Evolutionary conservation across 2,329 filamentous ascomycete genomes (phyloP).

Genomic region (Aspergillus clavatus): DNA sequence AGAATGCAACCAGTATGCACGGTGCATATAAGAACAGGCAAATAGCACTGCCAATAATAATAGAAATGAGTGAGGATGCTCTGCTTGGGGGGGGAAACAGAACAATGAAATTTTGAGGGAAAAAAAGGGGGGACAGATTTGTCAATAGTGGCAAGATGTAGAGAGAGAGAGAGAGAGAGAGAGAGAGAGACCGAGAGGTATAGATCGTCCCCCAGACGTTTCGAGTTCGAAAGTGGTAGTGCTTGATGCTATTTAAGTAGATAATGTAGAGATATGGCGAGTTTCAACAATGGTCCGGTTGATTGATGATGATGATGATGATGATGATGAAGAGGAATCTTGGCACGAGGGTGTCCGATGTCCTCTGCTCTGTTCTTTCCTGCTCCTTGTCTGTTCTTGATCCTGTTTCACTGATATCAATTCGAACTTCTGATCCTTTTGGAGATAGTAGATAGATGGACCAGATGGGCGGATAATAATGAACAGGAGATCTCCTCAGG

Average conservation of each 20-base stretch:
- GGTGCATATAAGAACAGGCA: background rate
- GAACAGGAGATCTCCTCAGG: conserved; percentile 10
- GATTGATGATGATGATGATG: background rate
- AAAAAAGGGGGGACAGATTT: no score
- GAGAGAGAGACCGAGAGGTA: background rate
- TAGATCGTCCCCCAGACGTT: background rate
- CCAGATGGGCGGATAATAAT: conserved; percentile 1
- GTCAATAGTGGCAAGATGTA: no score
- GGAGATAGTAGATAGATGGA: background rate
- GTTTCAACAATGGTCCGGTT: no score
- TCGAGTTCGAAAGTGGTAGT: background rate
- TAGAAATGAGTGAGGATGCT: no score
- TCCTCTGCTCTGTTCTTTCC: background rate
- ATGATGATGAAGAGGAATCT: background rate
- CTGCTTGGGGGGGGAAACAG: no score
- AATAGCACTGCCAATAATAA: no score
- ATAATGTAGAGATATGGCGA: no score
- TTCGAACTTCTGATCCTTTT: background rate
- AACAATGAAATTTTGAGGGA: no score
- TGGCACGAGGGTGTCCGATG: no score
- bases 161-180: background rate
- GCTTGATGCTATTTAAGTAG: background rate
- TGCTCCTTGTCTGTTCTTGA: background rate
- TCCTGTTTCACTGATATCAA: background rate
- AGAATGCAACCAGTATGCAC: background rate